Conservation (phyloP, 306 rosid genomes). For the Cucumis hystrix region DNA sequence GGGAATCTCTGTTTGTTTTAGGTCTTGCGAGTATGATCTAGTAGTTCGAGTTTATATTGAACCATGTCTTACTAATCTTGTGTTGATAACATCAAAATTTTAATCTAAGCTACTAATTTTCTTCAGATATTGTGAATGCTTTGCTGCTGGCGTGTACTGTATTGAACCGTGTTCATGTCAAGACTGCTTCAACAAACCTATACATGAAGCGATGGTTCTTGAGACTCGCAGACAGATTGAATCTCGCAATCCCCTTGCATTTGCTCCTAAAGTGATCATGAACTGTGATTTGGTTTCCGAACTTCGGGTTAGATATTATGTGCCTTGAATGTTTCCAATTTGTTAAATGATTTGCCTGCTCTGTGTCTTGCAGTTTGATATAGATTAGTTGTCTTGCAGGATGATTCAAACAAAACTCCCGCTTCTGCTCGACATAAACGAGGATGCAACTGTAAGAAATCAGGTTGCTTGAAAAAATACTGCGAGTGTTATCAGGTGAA, state of each 20-base stretch:
- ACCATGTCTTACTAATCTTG: background rate
- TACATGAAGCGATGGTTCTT: conserved; percentile 59
- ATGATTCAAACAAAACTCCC: conserved; percentile 60
- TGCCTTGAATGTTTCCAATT: background rate
- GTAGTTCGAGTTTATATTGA: background rate
- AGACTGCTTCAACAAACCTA: conserved; percentile 70
- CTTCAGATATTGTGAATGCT: conserved; percentile 77
- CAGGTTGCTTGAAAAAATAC: conserved; percentile 68
- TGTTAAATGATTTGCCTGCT: conserved; percentile 4
- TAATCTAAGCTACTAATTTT: background rate
- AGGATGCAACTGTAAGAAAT: conserved; percentile 94
- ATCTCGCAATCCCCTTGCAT: conserved; percentile 88
- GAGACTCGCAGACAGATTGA: conserved; percentile 72
- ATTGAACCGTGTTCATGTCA: conserved; percentile 73
- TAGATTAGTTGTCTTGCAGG: conserved; percentile 29
- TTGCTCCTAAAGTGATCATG: conserved; percentile 81
- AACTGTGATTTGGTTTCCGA: conserved; percentile 46
- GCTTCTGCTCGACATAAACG: conserved; percentile 75
- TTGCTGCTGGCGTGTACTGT: conserved; percentile 92
- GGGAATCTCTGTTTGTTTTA: too few species aligned
- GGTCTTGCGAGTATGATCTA: background rate
- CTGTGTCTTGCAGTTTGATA: background rate
- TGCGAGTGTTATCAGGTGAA: conserved; percentile 87
- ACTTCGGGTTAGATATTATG: conserved; percentile 42
- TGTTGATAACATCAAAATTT: background rate